phyloP scores from a whole-genome alignment of 805 yeast genomes.

The Sporopachydermia quercuum region DNA sequence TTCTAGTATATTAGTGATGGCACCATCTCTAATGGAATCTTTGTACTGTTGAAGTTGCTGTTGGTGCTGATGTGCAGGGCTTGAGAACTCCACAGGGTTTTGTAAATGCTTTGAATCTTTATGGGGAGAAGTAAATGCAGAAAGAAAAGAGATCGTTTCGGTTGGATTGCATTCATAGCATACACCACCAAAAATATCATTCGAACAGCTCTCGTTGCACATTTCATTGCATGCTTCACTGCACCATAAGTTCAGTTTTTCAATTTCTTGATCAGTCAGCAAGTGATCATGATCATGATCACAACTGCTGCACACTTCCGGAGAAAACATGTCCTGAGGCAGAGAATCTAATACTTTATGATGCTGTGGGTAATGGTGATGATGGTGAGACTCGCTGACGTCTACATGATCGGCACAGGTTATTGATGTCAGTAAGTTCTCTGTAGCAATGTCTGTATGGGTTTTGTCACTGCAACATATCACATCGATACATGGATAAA shows the following conservation, averaged over 20 bases:
- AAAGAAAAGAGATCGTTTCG: too few species aligned
- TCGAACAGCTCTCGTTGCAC: neutral
- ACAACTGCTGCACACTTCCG: neutral
- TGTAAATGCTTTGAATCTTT: too few species aligned
- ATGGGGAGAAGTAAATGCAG: neutral
- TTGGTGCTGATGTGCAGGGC: too few species aligned
- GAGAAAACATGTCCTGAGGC: too few species aligned
- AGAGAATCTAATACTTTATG: neutral
- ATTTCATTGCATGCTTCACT: neutral
- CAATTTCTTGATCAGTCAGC: neutral
- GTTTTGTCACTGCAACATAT: neutral
- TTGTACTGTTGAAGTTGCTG: too few species aligned
- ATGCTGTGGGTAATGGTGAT: conserved; percentile 1
- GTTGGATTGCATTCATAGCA: too few species aligned
- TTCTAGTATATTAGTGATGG: too few species aligned
- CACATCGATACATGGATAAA: neutral
- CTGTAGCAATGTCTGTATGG: neutral
- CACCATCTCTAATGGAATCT: too few species aligned
- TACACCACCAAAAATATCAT: neutral
- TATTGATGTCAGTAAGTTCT: neutral
- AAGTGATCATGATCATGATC: neutral
- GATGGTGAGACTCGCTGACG: neutral
- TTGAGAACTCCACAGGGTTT: neutral
- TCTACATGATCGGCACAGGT: neutral
- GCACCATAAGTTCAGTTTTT: conserved; percentile 1